Base-by-base conservation (phyloP, 257 asterid species). In the Plantago elongata region DNA sequence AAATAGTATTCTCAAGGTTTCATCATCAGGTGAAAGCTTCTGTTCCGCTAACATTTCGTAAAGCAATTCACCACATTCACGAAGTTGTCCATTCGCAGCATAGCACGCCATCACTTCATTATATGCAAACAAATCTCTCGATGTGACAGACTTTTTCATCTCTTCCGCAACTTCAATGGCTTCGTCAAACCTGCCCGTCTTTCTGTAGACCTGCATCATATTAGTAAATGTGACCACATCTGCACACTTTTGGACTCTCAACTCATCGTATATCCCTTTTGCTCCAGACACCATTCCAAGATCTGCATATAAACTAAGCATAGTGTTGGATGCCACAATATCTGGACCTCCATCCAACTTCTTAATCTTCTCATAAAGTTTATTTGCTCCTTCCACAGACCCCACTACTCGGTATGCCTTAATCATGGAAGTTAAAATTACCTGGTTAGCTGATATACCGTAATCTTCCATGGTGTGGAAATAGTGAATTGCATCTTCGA, bases 281-380 rank as follows among this genome's bases (percentile, higher is more conserved):
- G 97, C 98, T 78, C 88, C 95, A 51, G 94, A 83, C 27, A 88
- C 74, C 95, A 86, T 79, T 54, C 97, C 97, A 18, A 77, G 38
- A 65, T 89, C 90, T 4, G 87, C 95, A 69, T 81, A 92, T 30
- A 88, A 18, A 75, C 80, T 81, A 54, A 92, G 85, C 93, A 92
- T 86, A 65, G 90, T 75, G 61, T 92, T 92, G 17, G 95, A 81
- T 22, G 98, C 97, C 75, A 92, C 90, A 42, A 86, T 74, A 65
- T 92, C 97, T 9, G 93, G 95, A 8, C 93, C 97, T 1, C 80
- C 84, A 50, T 72, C 82, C 65, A 80, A 45, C 63, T 43, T 79
- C 72, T 84, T 79, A 81, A 91, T 79, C 82, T 69, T 80, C 73
- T 83, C 93, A 63, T 79, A 92, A 54, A 86, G 44, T 6, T 30